Conservation (phyloP, 108 stramenopile genomes). For the Chaetoceros tenuissimus region DNA sequence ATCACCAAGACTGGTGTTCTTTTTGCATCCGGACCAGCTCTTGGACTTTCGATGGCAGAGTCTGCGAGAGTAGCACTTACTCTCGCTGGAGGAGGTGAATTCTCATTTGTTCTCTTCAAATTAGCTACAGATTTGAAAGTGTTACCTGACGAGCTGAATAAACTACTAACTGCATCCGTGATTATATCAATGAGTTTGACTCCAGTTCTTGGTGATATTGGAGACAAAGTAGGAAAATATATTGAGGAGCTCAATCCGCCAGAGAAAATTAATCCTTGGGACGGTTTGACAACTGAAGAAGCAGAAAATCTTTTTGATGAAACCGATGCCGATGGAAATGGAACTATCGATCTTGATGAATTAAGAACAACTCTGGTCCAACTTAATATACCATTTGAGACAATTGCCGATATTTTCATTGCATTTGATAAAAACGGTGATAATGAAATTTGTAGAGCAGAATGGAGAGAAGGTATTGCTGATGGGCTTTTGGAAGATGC, state of each 20-base stretch:
- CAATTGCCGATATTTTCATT: slow-evolving; percentile 48
- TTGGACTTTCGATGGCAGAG: slow-evolving; percentile 45
- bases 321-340: slow-evolving; percentile 31
- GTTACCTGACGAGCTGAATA: slow-evolving; percentile 36
- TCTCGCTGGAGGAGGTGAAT: slow-evolving; percentile 59
- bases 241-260: slow-evolving; percentile 31
- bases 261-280: slow-evolving; percentile 12
- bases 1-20: slow-evolving; percentile 42
- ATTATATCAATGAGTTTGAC: slow-evolving; percentile 72
- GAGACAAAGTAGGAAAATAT: slow-evolving; percentile 36
- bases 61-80: slow-evolving; percentile 50
- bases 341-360: slow-evolving; percentile 39
- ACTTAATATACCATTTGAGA: slow-evolving; percentile 10
- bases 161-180: slow-evolving; percentile 50
- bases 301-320: slow-evolving; percentile 31
- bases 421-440: slow-evolving; percentile 60
- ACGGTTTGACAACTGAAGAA: slow-evolving; percentile 21
- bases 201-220: slow-evolving; percentile 50
- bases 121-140: slow-evolving; percentile 55
- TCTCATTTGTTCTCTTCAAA: slow-evolving; percentile 68
- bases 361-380: slow-evolving; percentile 24
- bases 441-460: slow-evolving; percentile 44
- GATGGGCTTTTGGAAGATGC: slow-evolving; percentile 35
- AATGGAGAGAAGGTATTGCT: slow-evolving; percentile 32
- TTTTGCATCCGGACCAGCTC: slow-evolving; percentile 40